Evolutionary conservation across 805 yeast genomes (phyloP), one percentile per base, ranked within the genome.

Genomic region (Kodamaea jinghongensis): DNA sequence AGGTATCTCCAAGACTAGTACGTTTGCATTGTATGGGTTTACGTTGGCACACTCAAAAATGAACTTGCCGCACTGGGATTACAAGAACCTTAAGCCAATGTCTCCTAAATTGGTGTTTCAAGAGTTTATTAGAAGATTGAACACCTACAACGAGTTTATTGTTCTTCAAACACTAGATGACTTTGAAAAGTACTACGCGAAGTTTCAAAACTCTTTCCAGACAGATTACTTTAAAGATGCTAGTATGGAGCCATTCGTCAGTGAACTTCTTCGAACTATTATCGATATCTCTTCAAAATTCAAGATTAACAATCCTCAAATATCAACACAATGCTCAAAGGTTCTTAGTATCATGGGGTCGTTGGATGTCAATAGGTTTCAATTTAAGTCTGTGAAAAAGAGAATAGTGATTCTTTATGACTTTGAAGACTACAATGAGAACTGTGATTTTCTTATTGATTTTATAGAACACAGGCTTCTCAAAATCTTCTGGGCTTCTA

Each of bases 401-500:
- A 71, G 72, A 17, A 57, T 72, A 2, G 65, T 83, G 2, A 61
- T 83, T 3, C 68, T 82, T 0, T 73, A 76, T 31, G 85, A 86
- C 52, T 80, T 91, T 53, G 75, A 68, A 25, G 80, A 78, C 33
- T 70, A 67, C 17, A 58, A 56, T 4, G 96, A 90, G 50, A 76
- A 77, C n/a, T 66, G 77, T 2, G 70, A 67, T 9, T 87, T 91
- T 51, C 68, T 88, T 23, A 65, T 77, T 3, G 70, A 73, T 49
- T 78, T 90, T 35, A 66, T 90, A 25, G 82, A 86, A 44, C 73
- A 76, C 39, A 71, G 78, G 43, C 69, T 93, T n/a, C 83, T 90
- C 6, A 88, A 86, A 25, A 79, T 88, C 1, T 90, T 89, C 60
- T 83, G 95, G 79, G 89, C 96, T 0, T 83, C 96, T 1, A 85